Evolutionary conservation across 495 filamentous ascomycete species (phyloP).

Genomic region (Glonium stellatum): DNA sequence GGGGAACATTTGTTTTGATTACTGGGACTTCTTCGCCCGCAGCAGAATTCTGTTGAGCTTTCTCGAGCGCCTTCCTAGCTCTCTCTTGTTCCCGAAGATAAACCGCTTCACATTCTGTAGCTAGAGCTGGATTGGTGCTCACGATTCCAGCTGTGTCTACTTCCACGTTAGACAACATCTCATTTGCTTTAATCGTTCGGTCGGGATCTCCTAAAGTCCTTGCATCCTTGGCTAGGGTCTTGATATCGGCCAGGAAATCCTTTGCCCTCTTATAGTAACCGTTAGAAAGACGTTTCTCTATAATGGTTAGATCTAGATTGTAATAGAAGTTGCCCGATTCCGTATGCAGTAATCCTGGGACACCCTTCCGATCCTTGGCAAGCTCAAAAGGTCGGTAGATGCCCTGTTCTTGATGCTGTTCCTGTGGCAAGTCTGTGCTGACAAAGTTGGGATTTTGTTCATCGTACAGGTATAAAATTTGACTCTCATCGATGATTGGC

Average conservation of each 20-base stretch:
- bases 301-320: conserved; percentile 86
- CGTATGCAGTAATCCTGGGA: conserved; percentile 59
- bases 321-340: conserved; percentile 79
- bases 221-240: conserved; percentile 74
- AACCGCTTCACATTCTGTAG: conserved; percentile 64
- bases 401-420: conserved; percentile 45
- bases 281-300: conserved; percentile 89
- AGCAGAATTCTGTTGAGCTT: conserved; percentile 46
- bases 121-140: conserved; percentile 52
- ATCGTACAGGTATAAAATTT: conserved; percentile 72
- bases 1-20: conserved; percentile 40
- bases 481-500: conserved; percentile 63
- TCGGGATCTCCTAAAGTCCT: conserved; percentile 66
- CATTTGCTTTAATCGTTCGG: conserved; percentile 73
- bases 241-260: conserved; percentile 82
- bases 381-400: conserved; percentile 66
- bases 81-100: conserved; percentile 60
- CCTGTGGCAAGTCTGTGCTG: conserved; percentile 62
- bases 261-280: conserved; percentile 85
- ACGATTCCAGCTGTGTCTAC: conserved; percentile 75
- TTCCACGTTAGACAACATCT: conserved; percentile 83
- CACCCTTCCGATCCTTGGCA: conserved; percentile 65
- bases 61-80: conserved; percentile 42
- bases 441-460: conserved; percentile 78
- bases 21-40: conserved; percentile 34